These are phyloP conservation scores for Liriodendron chinense DNA, from an alignment of 164 flowering plant species.

Conservation along the genomic window DNA sequence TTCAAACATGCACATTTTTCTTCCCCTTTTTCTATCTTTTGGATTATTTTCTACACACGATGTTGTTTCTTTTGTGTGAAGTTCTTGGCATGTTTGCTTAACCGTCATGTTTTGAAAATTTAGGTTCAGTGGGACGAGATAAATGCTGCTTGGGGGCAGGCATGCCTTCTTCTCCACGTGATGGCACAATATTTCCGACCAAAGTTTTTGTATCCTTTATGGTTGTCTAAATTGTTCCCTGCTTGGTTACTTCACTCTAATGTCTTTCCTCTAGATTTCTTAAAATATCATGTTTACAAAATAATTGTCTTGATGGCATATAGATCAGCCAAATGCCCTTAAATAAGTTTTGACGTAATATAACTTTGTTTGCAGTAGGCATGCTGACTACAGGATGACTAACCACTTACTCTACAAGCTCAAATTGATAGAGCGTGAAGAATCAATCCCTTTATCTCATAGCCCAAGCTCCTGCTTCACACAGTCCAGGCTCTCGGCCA, in stretches of 20 bases:
- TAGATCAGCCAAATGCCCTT: not conserved
- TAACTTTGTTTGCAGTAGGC: no score
- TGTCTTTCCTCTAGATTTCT: not conserved
- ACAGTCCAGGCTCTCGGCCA: no score
- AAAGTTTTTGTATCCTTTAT: slow-evolving; percentile 72
- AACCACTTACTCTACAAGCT: no score
- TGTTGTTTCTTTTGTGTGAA: not conserved
- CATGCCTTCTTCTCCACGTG: slow-evolving; percentile 94
- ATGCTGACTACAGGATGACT: no score
- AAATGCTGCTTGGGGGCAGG: slow-evolving; percentile 99
- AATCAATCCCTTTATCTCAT: no score
- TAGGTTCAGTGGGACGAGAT: slow-evolving; percentile 99
- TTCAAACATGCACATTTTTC: not conserved
- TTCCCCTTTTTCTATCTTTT: not conserved
- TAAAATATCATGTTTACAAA: not conserved
- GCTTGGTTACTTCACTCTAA: not conserved
- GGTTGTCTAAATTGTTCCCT: not conserved
- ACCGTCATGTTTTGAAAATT: not conserved
- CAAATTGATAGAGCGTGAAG: no score
- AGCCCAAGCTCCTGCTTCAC: no score
- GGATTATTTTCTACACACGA: not conserved
- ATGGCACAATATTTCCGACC: slow-evolving; percentile 92
- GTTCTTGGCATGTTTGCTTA: no score
- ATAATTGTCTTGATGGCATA: not conserved
- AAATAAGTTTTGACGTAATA: no score